phyloP scores from a whole-genome alignment of 1,284 basidiomycete species.

The Agroathelia rolfsii region DNA sequence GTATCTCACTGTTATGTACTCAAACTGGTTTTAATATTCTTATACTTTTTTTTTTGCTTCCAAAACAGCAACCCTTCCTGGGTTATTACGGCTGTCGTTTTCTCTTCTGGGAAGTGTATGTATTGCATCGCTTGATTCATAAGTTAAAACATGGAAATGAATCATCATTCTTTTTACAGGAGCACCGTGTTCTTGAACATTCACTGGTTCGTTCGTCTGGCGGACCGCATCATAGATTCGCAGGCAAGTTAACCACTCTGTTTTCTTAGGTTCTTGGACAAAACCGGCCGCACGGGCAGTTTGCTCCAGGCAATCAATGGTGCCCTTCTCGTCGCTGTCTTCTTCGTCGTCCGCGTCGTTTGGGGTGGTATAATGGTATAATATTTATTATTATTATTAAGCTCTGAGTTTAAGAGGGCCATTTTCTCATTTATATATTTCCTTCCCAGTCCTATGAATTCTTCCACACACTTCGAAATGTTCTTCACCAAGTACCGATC shows the following conservation, averaged over 20 bases:
- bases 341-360: constrained; percentile 53
- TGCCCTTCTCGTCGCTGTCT: constrained; percentile 44
- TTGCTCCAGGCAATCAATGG: constrained; percentile 59
- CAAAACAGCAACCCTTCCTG: constrained; percentile 55
- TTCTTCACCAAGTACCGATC: constrained; percentile 37
- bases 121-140: constrained; percentile 9
- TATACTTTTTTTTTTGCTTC: constrained; percentile 8
- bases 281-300: constrained; percentile 59
- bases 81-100: constrained; percentile 64
- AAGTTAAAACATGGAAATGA: constrained; percentile 1
- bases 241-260: too few species aligned
- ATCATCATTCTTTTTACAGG: constrained; percentile 23
- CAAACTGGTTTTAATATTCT: constrained; percentile 1
- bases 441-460: constrained; percentile 49
- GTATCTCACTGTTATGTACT: too few species aligned
- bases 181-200: constrained; percentile 73
- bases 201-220: constrained; percentile 43
- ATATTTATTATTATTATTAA: too few species aligned
- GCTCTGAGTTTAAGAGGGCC: too few species aligned
- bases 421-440: too few species aligned
- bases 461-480: constrained; percentile 39
- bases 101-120: constrained; percentile 67
- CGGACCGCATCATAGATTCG: too few species aligned
- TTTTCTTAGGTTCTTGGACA: constrained; percentile 64
- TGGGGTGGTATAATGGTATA: constrained; percentile 57